Evolutionary conservation across 257 asterid species (phyloP).

Genomic region (Scutellaria barbata): DNA sequence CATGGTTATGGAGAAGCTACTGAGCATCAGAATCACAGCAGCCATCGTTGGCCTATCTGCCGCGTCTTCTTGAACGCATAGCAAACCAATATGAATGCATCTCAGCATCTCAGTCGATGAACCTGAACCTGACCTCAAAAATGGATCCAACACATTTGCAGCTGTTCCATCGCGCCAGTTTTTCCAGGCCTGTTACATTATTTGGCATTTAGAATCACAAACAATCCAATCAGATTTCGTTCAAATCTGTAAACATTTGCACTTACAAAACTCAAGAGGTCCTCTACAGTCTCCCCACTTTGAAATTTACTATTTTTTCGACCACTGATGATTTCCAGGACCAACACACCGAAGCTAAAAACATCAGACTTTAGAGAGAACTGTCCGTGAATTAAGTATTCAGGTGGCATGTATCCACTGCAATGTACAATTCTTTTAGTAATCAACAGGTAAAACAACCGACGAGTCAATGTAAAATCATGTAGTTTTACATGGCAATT

Average conservation of each 20-base stretch:
- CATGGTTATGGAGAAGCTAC: constrained; percentile 34
- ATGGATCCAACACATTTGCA: constrained; percentile 36
- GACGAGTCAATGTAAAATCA: too few species aligned
- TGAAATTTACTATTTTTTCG: neutral
- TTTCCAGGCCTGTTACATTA: constrained; percentile 44
- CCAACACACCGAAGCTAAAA: constrained; percentile 7
- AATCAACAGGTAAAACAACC: too few species aligned
- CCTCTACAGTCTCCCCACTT: neutral
- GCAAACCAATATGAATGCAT: constrained; percentile 45
- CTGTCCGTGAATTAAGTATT: neutral
- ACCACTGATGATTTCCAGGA: constrained; percentile 9
- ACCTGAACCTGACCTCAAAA: constrained; percentile 32
- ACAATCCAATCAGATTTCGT: neutral
- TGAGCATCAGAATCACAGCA: constrained; percentile 42
- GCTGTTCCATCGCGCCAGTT: constrained; percentile 39
- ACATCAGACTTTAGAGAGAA: constrained; percentile 9
- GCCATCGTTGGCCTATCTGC: constrained; percentile 49
- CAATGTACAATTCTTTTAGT: neutral
- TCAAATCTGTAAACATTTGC: too few species aligned
- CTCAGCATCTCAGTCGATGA: constrained; percentile 33
- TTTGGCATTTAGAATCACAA: neutral
- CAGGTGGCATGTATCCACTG: neutral
- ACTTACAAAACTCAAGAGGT: constrained; percentile 8
- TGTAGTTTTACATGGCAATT: too few species aligned
- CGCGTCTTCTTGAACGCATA: constrained; percentile 44